Base-by-base conservation (phyloP, 208 protist species). In the Trypanosoma scelopori region DNA sequence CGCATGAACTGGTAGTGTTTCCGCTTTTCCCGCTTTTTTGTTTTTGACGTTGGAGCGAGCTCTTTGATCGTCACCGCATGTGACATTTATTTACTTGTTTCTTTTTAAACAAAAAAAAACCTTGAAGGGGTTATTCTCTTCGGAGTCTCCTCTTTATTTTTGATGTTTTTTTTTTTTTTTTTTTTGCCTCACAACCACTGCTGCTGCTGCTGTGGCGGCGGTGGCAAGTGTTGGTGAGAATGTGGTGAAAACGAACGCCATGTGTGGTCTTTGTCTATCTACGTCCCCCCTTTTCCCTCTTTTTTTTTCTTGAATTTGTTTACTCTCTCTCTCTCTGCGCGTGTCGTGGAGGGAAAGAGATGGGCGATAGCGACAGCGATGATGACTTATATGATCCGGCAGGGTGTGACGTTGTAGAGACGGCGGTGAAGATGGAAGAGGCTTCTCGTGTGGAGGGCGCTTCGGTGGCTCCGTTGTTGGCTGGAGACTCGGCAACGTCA, bases 1-100 rank as follows among this genome's bases (percentile, higher is more conserved):
- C 89, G 89, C 79, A 85, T 79, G 85, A 85, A 85, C 63, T 94
- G 85, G 85, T 94, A 92, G 83, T 52, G 39, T 37, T 37, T 9
- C 9, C 32, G 3, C 9, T 3, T 11, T 37, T 37, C 9, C 32
- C 32, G 3, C 9, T 37, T 37, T 37, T 37, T 37, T 37, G 3
- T 37, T 37, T 9, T 16, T 27, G 47, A 27, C 30, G 39, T 20
- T 16, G 6, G 42, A 41, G 32, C 42, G 64, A 51, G 64, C 64
- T 62, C 64, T 62, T 60, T 55, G 43, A 55, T 69, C 53, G 20
- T 41, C 53, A 52, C 49, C n/a, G n/a, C 55, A 64, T 78, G 52
- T 25, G 59, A 50, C 45, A 45, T 53, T 42, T 55, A 65, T n/a
- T 71, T 70, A 71, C 69, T 42, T 16, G 27, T 55, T 69, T 69